These are phyloP conservation scores for Nemania sp. DNA, from an alignment of 2,329 filamentous ascomycete species.

Conservation along the genomic window DNA sequence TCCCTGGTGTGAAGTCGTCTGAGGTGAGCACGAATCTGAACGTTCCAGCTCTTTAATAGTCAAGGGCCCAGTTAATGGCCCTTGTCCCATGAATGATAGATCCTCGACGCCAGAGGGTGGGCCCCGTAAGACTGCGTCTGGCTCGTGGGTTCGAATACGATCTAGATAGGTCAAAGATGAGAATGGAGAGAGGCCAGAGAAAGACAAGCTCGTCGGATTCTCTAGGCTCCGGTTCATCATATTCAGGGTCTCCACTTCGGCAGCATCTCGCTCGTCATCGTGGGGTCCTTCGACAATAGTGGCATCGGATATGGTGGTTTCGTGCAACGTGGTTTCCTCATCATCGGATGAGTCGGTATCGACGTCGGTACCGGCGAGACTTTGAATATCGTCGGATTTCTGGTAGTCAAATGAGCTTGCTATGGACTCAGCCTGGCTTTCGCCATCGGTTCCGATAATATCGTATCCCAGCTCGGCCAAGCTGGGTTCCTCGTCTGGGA, in stretches of 20 bases:
- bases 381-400: conserved; percentile 57
- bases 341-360: conserved; percentile 50
- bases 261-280: conserved; percentile 32
- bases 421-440: conserved; percentile 57
- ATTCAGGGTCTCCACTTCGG: conserved; percentile 32
- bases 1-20: neutral
- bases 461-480: conserved; percentile 62
- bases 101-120: neutral
- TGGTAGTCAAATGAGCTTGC: conserved; percentile 54
- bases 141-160: conserved; percentile 12
- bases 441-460: conserved; percentile 58
- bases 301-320: conserved; percentile 24
- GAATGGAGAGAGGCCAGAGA: conserved; percentile 31
- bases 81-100: conserved; percentile 2
- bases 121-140: conserved; percentile 10
- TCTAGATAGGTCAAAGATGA: conserved; percentile 23
- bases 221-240: conserved; percentile 40
- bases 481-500: conserved; percentile 54
- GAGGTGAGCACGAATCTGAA: neutral
- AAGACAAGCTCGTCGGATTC: conserved; percentile 40
- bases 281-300: conserved; percentile 29
- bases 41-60: conserved; percentile 4
- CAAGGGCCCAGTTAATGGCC: neutral
- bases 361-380: conserved; percentile 54
- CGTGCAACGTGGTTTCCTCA: conserved; percentile 34